A percentile compares a stretch with the other conserved stretches of the same genome.
phyloP scores from a whole-genome alignment of 768 basidiomycete species.

The Hemileccinum rubropunctum region DNA sequence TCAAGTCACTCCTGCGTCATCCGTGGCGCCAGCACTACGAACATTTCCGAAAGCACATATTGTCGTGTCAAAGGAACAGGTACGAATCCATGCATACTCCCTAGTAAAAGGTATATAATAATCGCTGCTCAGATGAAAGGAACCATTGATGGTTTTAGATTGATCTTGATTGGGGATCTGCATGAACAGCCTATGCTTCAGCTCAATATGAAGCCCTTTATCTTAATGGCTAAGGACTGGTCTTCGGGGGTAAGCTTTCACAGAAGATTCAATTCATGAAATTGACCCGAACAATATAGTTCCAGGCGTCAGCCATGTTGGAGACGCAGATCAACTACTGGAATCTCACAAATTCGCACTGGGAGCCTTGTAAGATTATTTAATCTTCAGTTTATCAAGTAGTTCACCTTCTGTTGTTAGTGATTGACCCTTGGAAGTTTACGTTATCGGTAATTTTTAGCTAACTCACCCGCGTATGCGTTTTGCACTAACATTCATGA shows the following conservation, averaged over 20 bases:
- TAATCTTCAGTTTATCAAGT: neutral
- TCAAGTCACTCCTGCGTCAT: constrained; percentile 4
- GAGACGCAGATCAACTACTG: constrained; percentile 88
- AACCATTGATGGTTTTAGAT: constrained; percentile 85
- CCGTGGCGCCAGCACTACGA: constrained; percentile 6
- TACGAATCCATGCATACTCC: constrained; percentile 29
- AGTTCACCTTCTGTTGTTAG: constrained; percentile 35
- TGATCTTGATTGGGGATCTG: constrained; percentile 91
- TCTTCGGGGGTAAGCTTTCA: constrained; percentile 68
- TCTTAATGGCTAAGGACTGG: constrained; percentile 86
- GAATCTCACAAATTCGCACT: constrained; percentile 96
- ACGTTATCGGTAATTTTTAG: constrained; percentile 55
- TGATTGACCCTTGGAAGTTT: constrained; percentile 97
- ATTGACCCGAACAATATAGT: constrained; percentile 39
- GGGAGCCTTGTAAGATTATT: constrained; percentile 78
- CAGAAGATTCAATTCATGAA: neutral
- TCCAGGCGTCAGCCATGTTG: constrained; percentile 80
- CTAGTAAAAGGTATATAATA: constrained; percentile 1
- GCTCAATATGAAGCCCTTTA: constrained; percentile 82
- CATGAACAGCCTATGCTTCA: constrained; percentile 95
- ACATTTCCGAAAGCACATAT: constrained; percentile 40
- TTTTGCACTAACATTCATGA: constrained; percentile 8
- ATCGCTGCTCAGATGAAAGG: constrained; percentile 62
- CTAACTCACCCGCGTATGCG: neutral
- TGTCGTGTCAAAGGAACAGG: constrained; percentile 81